phyloP scores from a whole-genome alignment of 441 rosid species.

The Francoa sonchifolia region DNA sequence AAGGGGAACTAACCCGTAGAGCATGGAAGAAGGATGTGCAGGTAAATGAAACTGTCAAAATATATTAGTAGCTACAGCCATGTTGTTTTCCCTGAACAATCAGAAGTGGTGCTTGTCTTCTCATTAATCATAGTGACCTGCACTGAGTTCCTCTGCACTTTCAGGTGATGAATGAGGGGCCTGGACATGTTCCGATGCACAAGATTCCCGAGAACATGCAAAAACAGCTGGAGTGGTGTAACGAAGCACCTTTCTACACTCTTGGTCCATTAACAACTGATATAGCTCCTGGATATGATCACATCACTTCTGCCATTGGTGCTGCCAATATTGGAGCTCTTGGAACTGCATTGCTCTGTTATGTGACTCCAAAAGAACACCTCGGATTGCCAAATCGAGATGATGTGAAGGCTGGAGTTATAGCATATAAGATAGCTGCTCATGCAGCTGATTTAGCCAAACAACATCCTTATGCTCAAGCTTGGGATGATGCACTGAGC shows the following conservation, averaged over 20 bases:
- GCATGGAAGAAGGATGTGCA: slow-evolving; percentile 99
- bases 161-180: slow-evolving; percentile 98
- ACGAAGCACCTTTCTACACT: slow-evolving; percentile 96
- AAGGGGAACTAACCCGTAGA: slow-evolving; percentile 90
- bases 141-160: slow-evolving; percentile 2
- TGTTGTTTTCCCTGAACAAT: neutral
- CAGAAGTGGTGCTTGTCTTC: neutral
- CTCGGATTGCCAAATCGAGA: slow-evolving; percentile 95
- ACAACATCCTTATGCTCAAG: slow-evolving; percentile 85
- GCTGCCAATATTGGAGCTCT: slow-evolving; percentile 98
- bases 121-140: neutral
- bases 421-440: slow-evolving; percentile 89
- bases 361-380: slow-evolving; percentile 94
- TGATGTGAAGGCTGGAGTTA: slow-evolving; percentile 92
- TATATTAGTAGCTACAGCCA: neutral
- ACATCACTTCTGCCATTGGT: slow-evolving; percentile 95
- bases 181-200: slow-evolving; percentile 91
- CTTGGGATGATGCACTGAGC: slow-evolving; percentile 95
- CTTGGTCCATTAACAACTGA: slow-evolving; percentile 95
- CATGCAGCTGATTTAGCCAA: slow-evolving; percentile 98
- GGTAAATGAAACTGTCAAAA: slow-evolving; percentile 27
- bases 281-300: slow-evolving; percentile 93
- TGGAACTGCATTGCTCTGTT: slow-evolving; percentile 95
- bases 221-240: slow-evolving; percentile 96
- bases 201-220: slow-evolving; percentile 98